Percentiles rank a stretch among this genome's conserved stretches.
Conservation (phyloP, 768 basidiomycete species). For the Tricholoma flavovirens region DNA sequence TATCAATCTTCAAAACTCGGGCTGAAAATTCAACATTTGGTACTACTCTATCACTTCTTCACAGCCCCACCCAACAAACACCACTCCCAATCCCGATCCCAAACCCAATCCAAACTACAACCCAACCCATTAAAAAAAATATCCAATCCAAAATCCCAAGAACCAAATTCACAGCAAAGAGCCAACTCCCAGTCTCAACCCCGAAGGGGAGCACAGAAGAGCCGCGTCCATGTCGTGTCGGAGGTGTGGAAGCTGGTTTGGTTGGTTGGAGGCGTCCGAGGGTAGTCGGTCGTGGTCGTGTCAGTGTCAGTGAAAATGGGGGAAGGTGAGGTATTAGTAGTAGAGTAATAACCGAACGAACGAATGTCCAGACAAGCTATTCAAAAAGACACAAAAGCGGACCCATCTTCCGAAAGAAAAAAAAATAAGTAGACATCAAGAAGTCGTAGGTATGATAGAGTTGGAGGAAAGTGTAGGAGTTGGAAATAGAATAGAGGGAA, state of each 20-base stretch:
- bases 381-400: neutral
- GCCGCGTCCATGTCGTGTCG: neutral
- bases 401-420: neutral
- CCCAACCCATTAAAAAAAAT: neutral
- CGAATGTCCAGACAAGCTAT: neutral
- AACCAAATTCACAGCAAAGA: neutral
- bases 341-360: neutral
- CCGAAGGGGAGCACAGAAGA: conserved; percentile 4
- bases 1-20: too few relatives aligned
- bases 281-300: neutral
- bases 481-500: neutral
- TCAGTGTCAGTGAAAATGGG: neutral
- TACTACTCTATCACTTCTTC: too few relatives aligned
- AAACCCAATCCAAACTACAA: neutral
- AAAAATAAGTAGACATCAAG: neutral
- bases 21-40: too few relatives aligned
- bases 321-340: neutral
- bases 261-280: neutral
- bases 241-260: neutral
- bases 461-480: neutral
- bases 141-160: neutral
- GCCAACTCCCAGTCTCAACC: conserved; percentile 1
- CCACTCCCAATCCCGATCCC: too few relatives aligned
- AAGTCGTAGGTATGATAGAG: neutral
- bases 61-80: too few relatives aligned